phyloP scores from a whole-genome alignment of 352 stramenopile species.

The Peronospora farinosa region DNA sequence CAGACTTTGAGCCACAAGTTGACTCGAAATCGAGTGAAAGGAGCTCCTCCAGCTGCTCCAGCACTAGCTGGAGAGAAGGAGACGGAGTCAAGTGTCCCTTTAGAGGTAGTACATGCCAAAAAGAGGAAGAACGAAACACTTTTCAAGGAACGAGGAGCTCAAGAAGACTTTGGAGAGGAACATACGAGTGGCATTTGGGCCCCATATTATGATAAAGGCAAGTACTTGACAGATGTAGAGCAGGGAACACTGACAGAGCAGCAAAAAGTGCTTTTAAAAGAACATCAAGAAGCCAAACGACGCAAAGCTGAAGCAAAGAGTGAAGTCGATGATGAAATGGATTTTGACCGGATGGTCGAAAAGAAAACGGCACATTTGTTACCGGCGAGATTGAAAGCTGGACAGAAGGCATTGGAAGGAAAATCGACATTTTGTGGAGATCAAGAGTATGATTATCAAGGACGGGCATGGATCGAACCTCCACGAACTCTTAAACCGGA shows the following conservation, averaged over 20 bases:
- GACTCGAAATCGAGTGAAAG: constrained; percentile 21
- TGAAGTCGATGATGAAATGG: constrained; percentile 70
- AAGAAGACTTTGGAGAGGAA: constrained; percentile 43
- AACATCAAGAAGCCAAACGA: constrained; percentile 50
- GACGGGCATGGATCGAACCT: constrained; percentile 90
- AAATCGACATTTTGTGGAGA: constrained; percentile 85
- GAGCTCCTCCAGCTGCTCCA: constrained; percentile 24
- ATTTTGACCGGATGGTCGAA: constrained; percentile 86
- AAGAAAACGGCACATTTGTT: constrained; percentile 77
- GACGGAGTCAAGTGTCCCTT: constrained; percentile 21
- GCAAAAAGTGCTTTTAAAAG: constrained; percentile 43
- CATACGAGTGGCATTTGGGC: constrained; percentile 53
- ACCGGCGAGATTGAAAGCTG: constrained; percentile 54
- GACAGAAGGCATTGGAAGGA: constrained; percentile 54
- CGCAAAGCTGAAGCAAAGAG: constrained; percentile 51
- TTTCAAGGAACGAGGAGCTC: constrained; percentile 30
- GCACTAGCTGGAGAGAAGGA: constrained; percentile 19
- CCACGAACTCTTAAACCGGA: constrained; percentile 76
- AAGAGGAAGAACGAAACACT: constrained; percentile 38
- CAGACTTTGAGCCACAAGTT: constrained; percentile 29
- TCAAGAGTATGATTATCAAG: constrained; percentile 94
- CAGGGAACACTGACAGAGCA: constrained; percentile 45
- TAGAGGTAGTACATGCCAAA: constrained; percentile 27
- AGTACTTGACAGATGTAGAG: constrained; percentile 40
- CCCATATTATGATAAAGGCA: constrained; percentile 47